These are phyloP conservation scores for Amoebophrya sp. DNA, from an alignment of 169 alveolate species.

Conservation along the genomic window DNA sequence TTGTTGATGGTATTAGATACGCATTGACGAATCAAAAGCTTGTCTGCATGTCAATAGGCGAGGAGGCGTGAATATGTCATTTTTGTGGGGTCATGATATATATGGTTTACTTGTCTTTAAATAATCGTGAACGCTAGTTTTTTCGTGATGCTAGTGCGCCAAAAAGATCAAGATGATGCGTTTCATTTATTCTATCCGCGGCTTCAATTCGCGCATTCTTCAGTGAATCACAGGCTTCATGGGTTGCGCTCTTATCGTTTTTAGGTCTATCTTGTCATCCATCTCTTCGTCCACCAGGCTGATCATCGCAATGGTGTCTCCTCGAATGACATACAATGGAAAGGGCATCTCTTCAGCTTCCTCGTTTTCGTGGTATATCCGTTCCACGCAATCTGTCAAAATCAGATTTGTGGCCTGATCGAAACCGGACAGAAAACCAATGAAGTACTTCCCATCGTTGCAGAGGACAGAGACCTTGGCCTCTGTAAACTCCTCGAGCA, in stretches of 20 bases:
- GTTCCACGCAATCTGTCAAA: slow-evolving; percentile 67
- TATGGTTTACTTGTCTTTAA: too few species aligned
- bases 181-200: too few species aligned
- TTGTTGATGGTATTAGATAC: too few species aligned
- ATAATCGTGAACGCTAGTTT: too few species aligned
- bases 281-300: not conserved
- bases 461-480: slow-evolving; percentile 67
- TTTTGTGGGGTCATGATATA: too few species aligned
- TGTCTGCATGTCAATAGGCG: too few species aligned
- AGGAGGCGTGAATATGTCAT: too few species aligned
- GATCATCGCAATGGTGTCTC: not conserved
- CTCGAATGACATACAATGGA: not conserved
- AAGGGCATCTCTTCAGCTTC: slow-evolving; percentile 57
- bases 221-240: slow-evolving; percentile 3
- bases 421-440: slow-evolving; percentile 74
- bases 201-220: too few species aligned
- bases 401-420: slow-evolving; percentile 78
- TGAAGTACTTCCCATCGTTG: slow-evolving; percentile 73
- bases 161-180: too few species aligned
- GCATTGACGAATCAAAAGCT: too few species aligned
- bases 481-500: not conserved
- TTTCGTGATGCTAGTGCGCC: too few species aligned
- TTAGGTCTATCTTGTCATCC: not conserved
- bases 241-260: not conserved
- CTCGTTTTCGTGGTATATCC: slow-evolving; percentile 64